Evolutionary conservation across 345 rosid genomes (phyloP).

Genomic region (Capsella bursapastoris): DNA sequence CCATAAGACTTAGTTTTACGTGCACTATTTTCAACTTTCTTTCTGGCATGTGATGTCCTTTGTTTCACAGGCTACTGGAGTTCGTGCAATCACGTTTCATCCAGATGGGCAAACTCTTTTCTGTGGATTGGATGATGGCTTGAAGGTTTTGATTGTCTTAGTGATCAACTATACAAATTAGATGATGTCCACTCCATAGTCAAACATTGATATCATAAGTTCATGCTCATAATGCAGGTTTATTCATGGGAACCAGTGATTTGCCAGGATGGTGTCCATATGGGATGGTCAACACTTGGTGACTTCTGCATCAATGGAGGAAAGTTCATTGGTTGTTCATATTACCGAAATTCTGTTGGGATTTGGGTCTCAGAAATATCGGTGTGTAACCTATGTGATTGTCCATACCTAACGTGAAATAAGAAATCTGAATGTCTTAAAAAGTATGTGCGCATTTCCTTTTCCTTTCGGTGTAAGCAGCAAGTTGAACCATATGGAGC

Average conservation of each 20-base stretch:
- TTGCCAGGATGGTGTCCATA: conserved; percentile 74
- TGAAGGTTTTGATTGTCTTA: conserved; percentile 64
- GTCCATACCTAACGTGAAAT: conserved; percentile 15
- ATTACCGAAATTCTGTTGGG: conserved; percentile 72
- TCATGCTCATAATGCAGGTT: conserved; percentile 58
- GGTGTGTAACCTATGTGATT: conserved; percentile 50
- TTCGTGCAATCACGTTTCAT: conserved; percentile 73
- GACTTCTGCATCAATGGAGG: conserved; percentile 85
- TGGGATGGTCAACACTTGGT: conserved; percentile 94
- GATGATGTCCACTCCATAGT: conserved; percentile 16
- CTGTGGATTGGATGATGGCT: conserved; percentile 83
- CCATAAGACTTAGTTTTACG: neutral
- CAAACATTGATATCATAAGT: conserved; percentile 16
- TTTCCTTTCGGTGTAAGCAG: conserved; percentile 49
- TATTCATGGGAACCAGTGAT: conserved; percentile 99
- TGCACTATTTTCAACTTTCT: conserved; percentile 13
- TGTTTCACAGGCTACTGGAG: conserved; percentile 75
- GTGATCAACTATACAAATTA: conserved; percentile 5
- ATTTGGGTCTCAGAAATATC: conserved; percentile 83
- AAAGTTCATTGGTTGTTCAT: conserved; percentile 88
- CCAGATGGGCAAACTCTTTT: conserved; percentile 92
- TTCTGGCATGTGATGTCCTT: conserved; percentile 19
- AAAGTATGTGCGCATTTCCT: neutral
- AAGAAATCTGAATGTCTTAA: conserved; percentile 8
- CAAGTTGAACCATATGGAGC: conserved; percentile 75